Evolutionary conservation across 768 basidiomycete species (phyloP), one percentile per base, ranked within the genome.

Genomic region (Tricholoma hemisulphureum): DNA sequence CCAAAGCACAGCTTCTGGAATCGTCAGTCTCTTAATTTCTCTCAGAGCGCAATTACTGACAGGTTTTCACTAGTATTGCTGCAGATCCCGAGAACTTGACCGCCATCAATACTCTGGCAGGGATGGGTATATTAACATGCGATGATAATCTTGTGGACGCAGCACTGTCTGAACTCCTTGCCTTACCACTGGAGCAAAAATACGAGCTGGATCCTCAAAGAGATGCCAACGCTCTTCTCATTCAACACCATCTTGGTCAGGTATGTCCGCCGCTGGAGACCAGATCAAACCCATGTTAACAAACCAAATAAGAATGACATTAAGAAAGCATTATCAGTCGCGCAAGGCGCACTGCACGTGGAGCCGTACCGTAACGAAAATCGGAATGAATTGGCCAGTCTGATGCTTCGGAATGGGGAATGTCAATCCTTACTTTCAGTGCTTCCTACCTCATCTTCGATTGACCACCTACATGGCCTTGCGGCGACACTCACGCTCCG

Each of bases 121-220:
- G 89, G n/a, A 93, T 97, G 84, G 94, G 92, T 10, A 85, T 94
- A 55, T 72, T 95, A 53, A 88, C 88, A 3, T 78, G 80, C 31
- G 94, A 96, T 64, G 86, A 89, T 31, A 81, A 80, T 32, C 80
- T 97, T 18, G 80, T 95, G 23, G 92, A 95, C 68, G 95, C 94
- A 1, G 89, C 93, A 0, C 74, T 95, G 11, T 87, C 89, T 0
- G 94, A 97, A 68, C 82, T 96, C 16, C 77, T 88, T 18, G 75
- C 82, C 0, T 75, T 94, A 21, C 83, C 93, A 0, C 66, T 86
- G 16, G 86, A 93, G 58, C 78, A 83, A 60, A 79, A 88, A 55
- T 77, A 79, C 46, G 71, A 78, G 35, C 80, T 90, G 53, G 95
- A 95, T 72, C 87, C 88, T 8, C 69, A 76, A 34, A 77, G 86